Evolutionary conservation across 2,329 filamentous ascomycete genomes (phyloP).

Genomic region (Aspergillus arachidicola): DNA sequence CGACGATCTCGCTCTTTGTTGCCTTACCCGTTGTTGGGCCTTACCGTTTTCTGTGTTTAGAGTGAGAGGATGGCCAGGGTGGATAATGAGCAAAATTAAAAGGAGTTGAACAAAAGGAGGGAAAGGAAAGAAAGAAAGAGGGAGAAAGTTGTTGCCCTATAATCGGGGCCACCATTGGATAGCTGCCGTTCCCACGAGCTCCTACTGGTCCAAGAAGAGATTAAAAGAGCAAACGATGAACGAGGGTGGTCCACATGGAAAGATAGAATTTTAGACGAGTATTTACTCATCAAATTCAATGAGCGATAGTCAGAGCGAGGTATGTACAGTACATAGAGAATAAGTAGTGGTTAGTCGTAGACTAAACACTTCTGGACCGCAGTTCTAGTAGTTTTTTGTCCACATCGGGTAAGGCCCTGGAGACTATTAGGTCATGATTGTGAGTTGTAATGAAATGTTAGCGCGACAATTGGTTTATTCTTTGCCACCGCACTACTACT

Average conservation of each 20-base stretch:
- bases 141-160: background rate
- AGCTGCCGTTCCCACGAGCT: background rate
- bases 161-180: background rate
- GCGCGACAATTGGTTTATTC: background rate
- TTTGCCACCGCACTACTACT: background rate
- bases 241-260: background rate
- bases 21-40: background rate
- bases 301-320: background rate
- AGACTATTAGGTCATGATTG: background rate
- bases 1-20: conserved; percentile 5
- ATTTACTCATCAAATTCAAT: background rate
- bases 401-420: background rate
- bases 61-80: background rate
- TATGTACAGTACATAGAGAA: too few relatives aligned
- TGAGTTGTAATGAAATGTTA: background rate
- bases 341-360: too few relatives aligned
- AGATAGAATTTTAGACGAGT: too few relatives aligned
- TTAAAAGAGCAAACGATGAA: background rate
- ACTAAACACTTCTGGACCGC: background rate
- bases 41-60: background rate
- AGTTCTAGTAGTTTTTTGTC: background rate
- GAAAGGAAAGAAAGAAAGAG: background rate
- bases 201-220: background rate
- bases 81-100: background rate
- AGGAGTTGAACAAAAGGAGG: background rate